Base-by-base conservation (phyloP, 257 asterid species). In the Jacaranda copaia region DNA sequence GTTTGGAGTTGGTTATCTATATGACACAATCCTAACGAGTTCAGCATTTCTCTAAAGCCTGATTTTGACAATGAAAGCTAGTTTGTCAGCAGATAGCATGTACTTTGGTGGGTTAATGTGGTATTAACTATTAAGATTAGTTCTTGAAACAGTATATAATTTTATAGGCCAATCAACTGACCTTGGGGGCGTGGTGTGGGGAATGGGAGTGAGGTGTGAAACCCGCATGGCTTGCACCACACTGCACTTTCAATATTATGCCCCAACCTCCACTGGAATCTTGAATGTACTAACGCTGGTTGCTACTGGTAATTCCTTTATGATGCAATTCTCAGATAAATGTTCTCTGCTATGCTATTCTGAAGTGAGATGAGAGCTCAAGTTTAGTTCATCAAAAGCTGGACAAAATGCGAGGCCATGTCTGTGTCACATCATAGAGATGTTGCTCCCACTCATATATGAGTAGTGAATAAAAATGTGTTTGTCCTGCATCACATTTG, bases 341-440 rank as follows among this genome's bases (percentile, higher is more conserved):
- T 25, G 32, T 25, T 25, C 32, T 25, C 32, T 25, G 32, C 32
- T 25, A 25, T 25, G 32, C 32, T 25, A 25, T 25, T 25, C 2
- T 25, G 32, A 25, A 25, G 1, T 25, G 32, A 25, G 32, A 51
- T 46, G 25, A 63, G 1, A 32, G 12, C 18, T 75, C n/a, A 18
- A 42, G 72, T 46, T 67, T 67, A 32, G 56, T 45, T 32, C 42
- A 51, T 63, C 72, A 36, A 63, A 63, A 49, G 65, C 52, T 75
- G 20, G 49, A 64, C 8, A 20, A 43, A 10, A 12, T 66, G 49
- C 12, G 39, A 36, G 70, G 45, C 48, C 4, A 9, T 4, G 4
- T 8, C 3, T 69, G 32, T 16, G 32, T n/a, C 12, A 18, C 1
- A 61, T 62, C 14, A 12, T n/a, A 52, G 45, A 45, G 42, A 63